phyloP scores from a whole-genome alignment of 495 filamentous ascomycete genomes.

The Xylaria venustula region DNA sequence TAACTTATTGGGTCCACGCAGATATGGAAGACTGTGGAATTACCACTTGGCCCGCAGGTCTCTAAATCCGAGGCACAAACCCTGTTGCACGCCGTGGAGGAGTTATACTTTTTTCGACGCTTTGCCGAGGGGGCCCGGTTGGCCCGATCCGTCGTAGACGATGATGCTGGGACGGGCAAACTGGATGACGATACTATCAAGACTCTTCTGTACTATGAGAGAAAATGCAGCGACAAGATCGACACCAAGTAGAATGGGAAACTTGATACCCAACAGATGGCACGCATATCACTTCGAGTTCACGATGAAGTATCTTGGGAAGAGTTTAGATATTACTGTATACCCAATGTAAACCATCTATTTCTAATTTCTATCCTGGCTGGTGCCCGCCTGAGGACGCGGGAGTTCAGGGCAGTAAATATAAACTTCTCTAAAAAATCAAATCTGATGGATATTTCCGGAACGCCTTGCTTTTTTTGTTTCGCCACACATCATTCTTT shows the following conservation, averaged over 20 bases:
- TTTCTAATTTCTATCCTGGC: conserved; percentile 5
- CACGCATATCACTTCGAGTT: not conserved
- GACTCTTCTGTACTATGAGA: conserved; percentile 36
- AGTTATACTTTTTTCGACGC: conserved; percentile 53
- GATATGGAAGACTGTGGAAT: conserved; percentile 41
- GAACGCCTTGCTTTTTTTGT: conserved; percentile 34
- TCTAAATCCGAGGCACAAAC: conserved; percentile 45
- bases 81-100: conserved; percentile 54
- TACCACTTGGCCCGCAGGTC: conserved; percentile 32
- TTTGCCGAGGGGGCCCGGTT: conserved; percentile 45
- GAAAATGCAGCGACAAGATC: conserved; percentile 27
- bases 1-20: conserved; percentile 13
- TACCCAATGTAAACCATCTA: not conserved
- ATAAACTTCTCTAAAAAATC: conserved; percentile 23
- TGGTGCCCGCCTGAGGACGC: not conserved
- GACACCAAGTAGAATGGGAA: not conserved
- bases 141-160: conserved; percentile 27
- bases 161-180: conserved; percentile 20
- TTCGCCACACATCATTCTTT: conserved; percentile 3
- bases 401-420: not conserved
- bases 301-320: not conserved
- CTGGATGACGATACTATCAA: conserved; percentile 38
- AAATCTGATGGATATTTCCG: conserved; percentile 28
- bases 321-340: conserved; percentile 1
- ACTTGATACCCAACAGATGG: not conserved